Conservation (phyloP, 495 filamentous ascomycete genomes). For the Talaromyces liani region DNA sequence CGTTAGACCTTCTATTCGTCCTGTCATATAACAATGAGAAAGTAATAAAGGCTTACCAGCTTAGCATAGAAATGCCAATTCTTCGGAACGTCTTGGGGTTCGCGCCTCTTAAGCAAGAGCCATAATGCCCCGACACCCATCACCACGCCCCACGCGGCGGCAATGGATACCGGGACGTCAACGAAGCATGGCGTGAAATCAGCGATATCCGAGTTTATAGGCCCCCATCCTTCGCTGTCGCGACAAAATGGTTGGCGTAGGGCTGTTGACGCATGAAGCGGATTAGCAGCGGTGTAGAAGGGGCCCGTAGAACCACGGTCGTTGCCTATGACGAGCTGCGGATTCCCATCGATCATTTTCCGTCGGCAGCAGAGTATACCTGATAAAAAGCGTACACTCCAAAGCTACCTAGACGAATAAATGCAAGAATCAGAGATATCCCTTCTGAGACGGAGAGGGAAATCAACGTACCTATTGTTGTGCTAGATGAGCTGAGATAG, state of each 20-base stretch:
- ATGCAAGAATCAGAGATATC: neutral
- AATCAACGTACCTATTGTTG: neutral
- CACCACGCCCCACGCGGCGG: slow-evolving; percentile 71
- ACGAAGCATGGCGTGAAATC: slow-evolving; percentile 97
- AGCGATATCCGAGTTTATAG: slow-evolving; percentile 71
- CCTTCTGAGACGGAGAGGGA: neutral
- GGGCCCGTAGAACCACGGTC: slow-evolving; percentile 19
- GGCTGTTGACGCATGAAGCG: slow-evolving; percentile 21
- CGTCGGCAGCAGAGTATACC: slow-evolving; percentile 12
- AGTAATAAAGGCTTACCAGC: slow-evolving; percentile 49
- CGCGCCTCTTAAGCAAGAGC: slow-evolving; percentile 62
- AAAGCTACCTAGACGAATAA: neutral
- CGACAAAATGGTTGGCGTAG: slow-evolving; percentile 67
- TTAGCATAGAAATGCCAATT: slow-evolving; percentile 97
- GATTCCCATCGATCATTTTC: slow-evolving; percentile 40
- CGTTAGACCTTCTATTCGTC: neutral
- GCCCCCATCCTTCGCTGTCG: slow-evolving; percentile 91
- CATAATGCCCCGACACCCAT: slow-evolving; percentile 67
- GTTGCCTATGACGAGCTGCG: slow-evolving; percentile 35
- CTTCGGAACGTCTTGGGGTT: slow-evolving; percentile 58
- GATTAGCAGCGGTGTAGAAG: neutral
- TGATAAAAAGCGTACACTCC: neutral
- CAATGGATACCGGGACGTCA: slow-evolving; percentile 70
- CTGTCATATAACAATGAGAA: neutral
- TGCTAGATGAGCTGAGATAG: neutral